These are phyloP conservation scores for Toxicodendron radicans DNA, from an alignment of 345 rosid species.

Conservation along the genomic window DNA sequence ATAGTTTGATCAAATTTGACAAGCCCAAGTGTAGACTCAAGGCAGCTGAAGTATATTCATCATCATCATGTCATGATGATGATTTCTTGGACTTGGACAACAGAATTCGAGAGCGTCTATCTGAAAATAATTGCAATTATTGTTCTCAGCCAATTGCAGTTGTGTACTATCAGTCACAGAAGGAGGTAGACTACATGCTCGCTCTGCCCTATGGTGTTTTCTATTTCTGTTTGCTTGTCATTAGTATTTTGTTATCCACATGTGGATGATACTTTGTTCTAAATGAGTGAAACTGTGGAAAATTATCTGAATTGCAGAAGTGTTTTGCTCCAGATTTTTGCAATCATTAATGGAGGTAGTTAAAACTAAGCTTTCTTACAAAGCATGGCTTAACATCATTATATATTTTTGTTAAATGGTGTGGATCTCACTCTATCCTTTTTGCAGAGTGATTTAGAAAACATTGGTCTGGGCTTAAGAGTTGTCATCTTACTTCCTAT, in stretches of 20 bases:
- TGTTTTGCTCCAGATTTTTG: not conserved
- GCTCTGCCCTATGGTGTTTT: slow-evolving; percentile 13
- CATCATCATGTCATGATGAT: slow-evolving; percentile 45
- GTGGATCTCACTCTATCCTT: not conserved
- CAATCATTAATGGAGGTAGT: slow-evolving; percentile 5
- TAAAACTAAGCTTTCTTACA: not conserved
- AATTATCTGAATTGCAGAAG: not conserved
- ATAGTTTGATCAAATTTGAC: slow-evolving; percentile 96
- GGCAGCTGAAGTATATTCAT: slow-evolving; percentile 66
- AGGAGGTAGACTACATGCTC: slow-evolving; percentile 59
- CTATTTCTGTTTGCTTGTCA: not conserved
- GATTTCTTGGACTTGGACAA: slow-evolving; percentile 77
- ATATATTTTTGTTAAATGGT: not conserved
- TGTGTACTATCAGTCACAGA: slow-evolving; percentile 78
- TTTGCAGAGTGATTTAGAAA: not conserved
- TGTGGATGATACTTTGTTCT: not conserved
- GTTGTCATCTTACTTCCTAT: not conserved
- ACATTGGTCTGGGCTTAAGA: not conserved
- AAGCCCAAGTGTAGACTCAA: slow-evolving; percentile 87
- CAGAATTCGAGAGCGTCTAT: slow-evolving; percentile 81
- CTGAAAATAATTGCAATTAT: slow-evolving; percentile 70
- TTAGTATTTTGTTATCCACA: not conserved
- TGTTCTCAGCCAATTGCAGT: slow-evolving; percentile 74
- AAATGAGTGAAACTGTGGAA: not conserved
- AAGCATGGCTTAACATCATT: not conserved